Conservation (phyloP, 805 yeast genomes). For the Monosporozyma siamensis region DNA sequence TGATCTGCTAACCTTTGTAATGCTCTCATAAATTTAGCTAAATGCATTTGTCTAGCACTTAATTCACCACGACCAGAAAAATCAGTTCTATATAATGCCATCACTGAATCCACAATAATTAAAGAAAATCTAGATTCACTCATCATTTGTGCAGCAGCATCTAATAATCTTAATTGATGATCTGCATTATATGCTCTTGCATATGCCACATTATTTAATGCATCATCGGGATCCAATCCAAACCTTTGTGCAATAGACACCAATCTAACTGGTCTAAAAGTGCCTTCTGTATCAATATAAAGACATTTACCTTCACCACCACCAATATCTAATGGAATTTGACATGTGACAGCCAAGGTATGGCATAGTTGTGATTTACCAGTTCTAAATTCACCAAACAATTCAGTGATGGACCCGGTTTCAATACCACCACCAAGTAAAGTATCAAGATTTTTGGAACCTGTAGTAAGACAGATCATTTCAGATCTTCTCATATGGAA, state of each 20-base stretch:
- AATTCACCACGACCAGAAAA: slow-evolving; percentile 92
- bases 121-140: slow-evolving; percentile 84
- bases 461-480: slow-evolving; percentile 87
- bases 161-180: slow-evolving; percentile 79
- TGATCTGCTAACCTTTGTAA: slow-evolving; percentile 93
- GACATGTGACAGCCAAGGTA: slow-evolving; percentile 93
- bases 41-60: slow-evolving; percentile 88
- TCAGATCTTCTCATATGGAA: slow-evolving; percentile 84
- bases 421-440: slow-evolving; percentile 94
- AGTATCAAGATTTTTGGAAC: slow-evolving; percentile 88
- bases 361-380: slow-evolving; percentile 97
- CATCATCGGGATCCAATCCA: slow-evolving; percentile 86
- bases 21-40: slow-evolving; percentile 85
- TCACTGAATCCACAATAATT: slow-evolving; percentile 90
- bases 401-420: slow-evolving; percentile 93
- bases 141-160: slow-evolving; percentile 94
- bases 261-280: slow-evolving; percentile 86
- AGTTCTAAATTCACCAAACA: slow-evolving; percentile 95
- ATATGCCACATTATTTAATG: slow-evolving; percentile 93
- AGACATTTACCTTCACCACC: slow-evolving; percentile 98
- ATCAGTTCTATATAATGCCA: slow-evolving; percentile 94
- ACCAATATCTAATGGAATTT: slow-evolving; percentile 90
- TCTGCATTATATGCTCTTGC: slow-evolving; percentile 97
- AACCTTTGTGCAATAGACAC: slow-evolving; percentile 85
- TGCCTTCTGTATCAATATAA: slow-evolving; percentile 94